Evolutionary conservation across 495 filamentous ascomycete genomes (phyloP).

Genomic region (Friedmanniomyces endolithicus): DNA sequence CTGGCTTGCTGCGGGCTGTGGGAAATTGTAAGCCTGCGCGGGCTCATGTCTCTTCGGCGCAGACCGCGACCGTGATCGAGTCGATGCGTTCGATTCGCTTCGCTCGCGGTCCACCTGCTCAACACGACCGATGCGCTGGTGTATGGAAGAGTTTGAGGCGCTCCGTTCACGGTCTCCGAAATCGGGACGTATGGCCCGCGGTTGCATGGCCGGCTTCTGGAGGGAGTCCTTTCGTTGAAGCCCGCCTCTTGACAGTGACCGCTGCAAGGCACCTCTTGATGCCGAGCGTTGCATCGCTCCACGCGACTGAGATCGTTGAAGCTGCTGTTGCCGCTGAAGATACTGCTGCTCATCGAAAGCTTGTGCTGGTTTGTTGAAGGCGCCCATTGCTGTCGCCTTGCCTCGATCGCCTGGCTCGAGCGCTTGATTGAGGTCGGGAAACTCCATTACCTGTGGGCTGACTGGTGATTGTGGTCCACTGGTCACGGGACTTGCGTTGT

Average conservation of each 20-base stretch:
- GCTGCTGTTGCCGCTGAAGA: slow-evolving; percentile 60
- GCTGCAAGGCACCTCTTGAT: neutral
- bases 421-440: slow-evolving; percentile 39
- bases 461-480: slow-evolving; percentile 46
- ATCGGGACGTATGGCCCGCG: neutral
- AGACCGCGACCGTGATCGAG: slow-evolving; percentile 8
- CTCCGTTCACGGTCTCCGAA: neutral
- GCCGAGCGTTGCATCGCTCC: slow-evolving; percentile 29
- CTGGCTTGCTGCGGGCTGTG: slow-evolving; percentile 27
- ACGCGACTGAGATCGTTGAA: slow-evolving; percentile 14
- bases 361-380: slow-evolving; percentile 67
- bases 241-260: neutral
- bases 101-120: slow-evolving; percentile 8
- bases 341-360: slow-evolving; percentile 78
- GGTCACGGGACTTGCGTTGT: slow-evolving; percentile 28
- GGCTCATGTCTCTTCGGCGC: slow-evolving; percentile 2
- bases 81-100: slow-evolving; percentile 10
- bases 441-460: slow-evolving; percentile 59
- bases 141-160: slow-evolving; percentile 26
- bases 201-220: slow-evolving; percentile 26
- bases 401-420: slow-evolving; percentile 67
- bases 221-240: slow-evolving; percentile 47
- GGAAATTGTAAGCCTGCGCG: slow-evolving; percentile 25
- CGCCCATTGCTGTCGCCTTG: slow-evolving; percentile 73
- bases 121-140: slow-evolving; percentile 17